Evolutionary conservation across 805 yeast genomes (phyloP), one percentile per base, ranked within the genome.

Genomic region (Kluyveromyces wickerhamii): DNA sequence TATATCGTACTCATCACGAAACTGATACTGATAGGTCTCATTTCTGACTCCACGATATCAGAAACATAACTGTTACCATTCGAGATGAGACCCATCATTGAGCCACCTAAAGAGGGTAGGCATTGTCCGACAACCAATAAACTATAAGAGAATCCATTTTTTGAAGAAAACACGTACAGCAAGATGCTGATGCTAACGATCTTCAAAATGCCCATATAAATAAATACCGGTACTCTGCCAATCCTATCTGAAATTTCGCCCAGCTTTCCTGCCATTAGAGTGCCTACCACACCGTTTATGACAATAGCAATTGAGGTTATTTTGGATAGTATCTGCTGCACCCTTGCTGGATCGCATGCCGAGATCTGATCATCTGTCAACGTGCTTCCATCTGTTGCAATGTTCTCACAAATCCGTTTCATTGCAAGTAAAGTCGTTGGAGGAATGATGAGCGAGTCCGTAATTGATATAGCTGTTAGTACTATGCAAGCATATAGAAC

Each of bases 1-100:
- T 72, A 78, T 32, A 80, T 56, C 12, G 71, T 57, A 8, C 88
- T 83, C 51, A 71, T 63, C 17, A 72, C 60, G 19, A 74, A 59
- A 9, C 88, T 84, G 43, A 83, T 61, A 14, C 69, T 63, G 35
- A 71, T 66, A 16, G 74, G 69, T 41, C 94, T 61, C 36, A 71
- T 65, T 21, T 63, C 66, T 1, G 83, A 70, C 14, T 76, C 79
- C 5, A 77, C 77, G 25, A 84, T 74, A 59, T 86, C 95, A 4
- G 85, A 65, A 12, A 82, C 67, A 50, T 84, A 86, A 40, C 88
- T 73, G 49, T 78, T 78, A 9, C 74, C 61, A 20, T 80, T 59
- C 7, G 79, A 72, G 33, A 80, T 48, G 21, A 78, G 47, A 5
- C 77, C 66, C 39, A 74, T 56, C 7, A 69, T 32, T 0, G 86